A percentile compares a stretch with the other conserved stretches of the same genome.
Evolutionary conservation across 2,329 filamentous ascomycete species (phyloP).

Genomic region (Helicocarpus griseus): DNA sequence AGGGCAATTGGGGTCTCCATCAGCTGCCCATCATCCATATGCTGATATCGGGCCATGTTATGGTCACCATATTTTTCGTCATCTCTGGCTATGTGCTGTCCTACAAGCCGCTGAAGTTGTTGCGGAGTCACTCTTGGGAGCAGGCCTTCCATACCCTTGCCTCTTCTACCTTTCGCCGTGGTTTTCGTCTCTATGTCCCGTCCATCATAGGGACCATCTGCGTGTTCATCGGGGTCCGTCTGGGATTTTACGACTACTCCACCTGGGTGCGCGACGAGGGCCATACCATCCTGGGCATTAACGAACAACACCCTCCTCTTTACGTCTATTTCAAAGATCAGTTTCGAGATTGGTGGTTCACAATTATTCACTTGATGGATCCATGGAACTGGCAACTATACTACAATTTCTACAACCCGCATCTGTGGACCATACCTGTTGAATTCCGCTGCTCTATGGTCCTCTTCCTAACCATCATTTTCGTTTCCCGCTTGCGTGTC

Average conservation of each 20-base stretch:
- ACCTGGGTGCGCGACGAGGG: conserved; percentile 26
- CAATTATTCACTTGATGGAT: conserved; percentile 26
- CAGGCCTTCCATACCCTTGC: conserved; percentile 31
- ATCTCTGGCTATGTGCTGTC: conserved; percentile 39
- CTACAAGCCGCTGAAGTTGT: conserved; percentile 31
- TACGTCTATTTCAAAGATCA: conserved; percentile 24
- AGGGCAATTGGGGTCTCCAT: conserved; percentile 30
- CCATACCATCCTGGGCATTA: conserved; percentile 29
- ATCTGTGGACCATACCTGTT: conserved; percentile 39
- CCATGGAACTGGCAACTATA: conserved; percentile 30
- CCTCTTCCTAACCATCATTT: conserved; percentile 33
- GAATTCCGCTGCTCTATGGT: conserved; percentile 38
- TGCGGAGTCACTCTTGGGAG: conserved; percentile 28
- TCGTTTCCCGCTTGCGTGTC: conserved; percentile 27
- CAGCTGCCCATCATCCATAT: conserved; percentile 34
- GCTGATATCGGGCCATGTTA: conserved; percentile 37
- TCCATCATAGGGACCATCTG: conserved; percentile 27
- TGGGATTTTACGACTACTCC: conserved; percentile 33
- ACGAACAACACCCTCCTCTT: conserved; percentile 35
- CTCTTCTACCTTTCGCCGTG: conserved; percentile 37
- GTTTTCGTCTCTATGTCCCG: conserved; percentile 33
- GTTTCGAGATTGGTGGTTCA: conserved; percentile 27
- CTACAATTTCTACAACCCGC: conserved; percentile 37
- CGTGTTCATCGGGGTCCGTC: conserved; percentile 32
- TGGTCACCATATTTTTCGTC: conserved; percentile 41